phyloP scores from a whole-genome alignment of 2,329 filamentous ascomycete genomes.

The Rhinocladiella mackenziei region DNA sequence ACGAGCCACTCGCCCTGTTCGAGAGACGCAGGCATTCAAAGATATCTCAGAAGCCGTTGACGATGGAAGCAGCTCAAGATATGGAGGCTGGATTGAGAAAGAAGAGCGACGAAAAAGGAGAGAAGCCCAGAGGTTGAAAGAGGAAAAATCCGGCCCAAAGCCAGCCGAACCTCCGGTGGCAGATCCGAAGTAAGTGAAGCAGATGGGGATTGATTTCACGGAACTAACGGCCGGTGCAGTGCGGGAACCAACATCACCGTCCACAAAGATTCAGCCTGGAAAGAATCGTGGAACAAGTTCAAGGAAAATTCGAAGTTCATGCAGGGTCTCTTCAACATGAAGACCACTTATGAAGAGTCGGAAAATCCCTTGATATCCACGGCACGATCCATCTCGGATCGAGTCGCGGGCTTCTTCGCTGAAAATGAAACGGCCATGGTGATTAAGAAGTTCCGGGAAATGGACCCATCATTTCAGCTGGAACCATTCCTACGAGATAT shows the following conservation, averaged over 20 bases:
- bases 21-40: constrained; percentile 92
- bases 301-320: constrained; percentile 83
- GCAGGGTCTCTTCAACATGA: constrained; percentile 81
- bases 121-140: constrained; percentile 65
- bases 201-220: neutral
- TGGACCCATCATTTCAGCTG: constrained; percentile 91
- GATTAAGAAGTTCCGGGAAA: constrained; percentile 94
- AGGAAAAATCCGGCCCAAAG: constrained; percentile 51
- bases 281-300: constrained; percentile 97
- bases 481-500: constrained; percentile 94
- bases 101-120: constrained; percentile 81
- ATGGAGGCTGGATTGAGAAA: constrained; percentile 95
- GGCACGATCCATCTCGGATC: constrained; percentile 88
- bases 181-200: constrained; percentile 72
- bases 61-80: constrained; percentile 90
- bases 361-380: constrained; percentile 94
- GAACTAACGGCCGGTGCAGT: constrained; percentile 48
- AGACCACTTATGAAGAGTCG: constrained; percentile 87
- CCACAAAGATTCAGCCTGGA: constrained; percentile 96
- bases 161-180: constrained; percentile 65
- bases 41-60: constrained; percentile 92
- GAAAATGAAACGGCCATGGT: constrained; percentile 98
- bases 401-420: constrained; percentile 90
- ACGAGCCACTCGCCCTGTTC: constrained; percentile 89
- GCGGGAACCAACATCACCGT: constrained; percentile 91